Evolutionary conservation across 2,329 filamentous ascomycete genomes (phyloP), one percentile per base, ranked within the genome.

Genomic region (Talaromyces sp.): DNA sequence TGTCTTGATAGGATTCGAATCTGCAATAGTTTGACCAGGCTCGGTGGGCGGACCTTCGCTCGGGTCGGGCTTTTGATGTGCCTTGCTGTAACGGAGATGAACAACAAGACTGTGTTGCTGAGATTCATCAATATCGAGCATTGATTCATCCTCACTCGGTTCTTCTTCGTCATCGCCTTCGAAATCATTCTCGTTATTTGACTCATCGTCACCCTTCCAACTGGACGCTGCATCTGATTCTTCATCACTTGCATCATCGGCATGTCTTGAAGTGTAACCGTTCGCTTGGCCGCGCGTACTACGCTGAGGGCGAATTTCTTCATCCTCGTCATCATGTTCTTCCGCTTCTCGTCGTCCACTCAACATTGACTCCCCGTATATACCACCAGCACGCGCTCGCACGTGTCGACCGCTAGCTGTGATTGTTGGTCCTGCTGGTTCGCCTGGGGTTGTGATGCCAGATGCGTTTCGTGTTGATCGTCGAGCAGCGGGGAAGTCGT

Each of bases 341-440:
- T 74, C 77, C 22, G 75, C 77, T 33, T 74, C 73, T 21, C 75
- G 61, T 62, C 83, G 81, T 39, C 80, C 82, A 64, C 78, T 82
- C 15, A 86, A 76, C 58, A 87, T 68, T 33, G 73, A 75, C 67
- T 82, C 80, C 10, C 81, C 81, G 65, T 83, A 83, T 19, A 76
- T 63, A n/a, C 81, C 81, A 39, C 79, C 80, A n/a, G 78, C 71
- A 45, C 80, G 75, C 57, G 70, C 75, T 63, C 74, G 80, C 63
- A 96, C 86, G 69, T 96, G 91, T 21, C 94, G 85, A 21, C 94
- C 94, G 70, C 91, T 96, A 21, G 90, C 87, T 3, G 94, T 97
- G 53, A 85, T 81, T 11, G 80, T 81, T 52, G 81, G 89, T 77
- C 74, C 87, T 22, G 79, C 71, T 4, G 81, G 78, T 63, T 93